phyloP scores from a whole-genome alignment of 805 yeast genomes.

The Blastobotrys americana region DNA sequence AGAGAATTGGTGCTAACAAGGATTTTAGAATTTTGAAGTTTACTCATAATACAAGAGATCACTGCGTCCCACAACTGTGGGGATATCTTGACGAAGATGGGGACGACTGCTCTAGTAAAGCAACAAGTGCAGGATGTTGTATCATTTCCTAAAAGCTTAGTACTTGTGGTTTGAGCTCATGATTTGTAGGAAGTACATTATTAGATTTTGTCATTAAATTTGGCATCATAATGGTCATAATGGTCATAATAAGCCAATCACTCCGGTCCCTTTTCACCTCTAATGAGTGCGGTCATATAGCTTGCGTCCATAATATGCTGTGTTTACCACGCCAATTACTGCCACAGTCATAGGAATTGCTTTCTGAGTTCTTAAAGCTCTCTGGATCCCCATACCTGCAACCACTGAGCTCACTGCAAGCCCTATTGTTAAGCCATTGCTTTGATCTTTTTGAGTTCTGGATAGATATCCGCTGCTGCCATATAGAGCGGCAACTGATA shows the following conservation, averaged over 20 bases:
- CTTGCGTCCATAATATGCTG: constrained; percentile 50
- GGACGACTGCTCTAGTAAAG: background rate
- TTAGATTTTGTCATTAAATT: too few relatives aligned
- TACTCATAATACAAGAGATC: constrained; percentile 10
- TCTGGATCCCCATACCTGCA: constrained; percentile 61
- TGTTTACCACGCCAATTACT: constrained; percentile 53
- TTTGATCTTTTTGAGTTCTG: constrained; percentile 48
- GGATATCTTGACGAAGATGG: constrained; percentile 12
- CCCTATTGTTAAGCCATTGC: constrained; percentile 76
- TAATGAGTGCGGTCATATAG: constrained; percentile 1
- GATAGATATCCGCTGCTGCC: constrained; percentile 53
- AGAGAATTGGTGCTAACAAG: too few relatives aligned
- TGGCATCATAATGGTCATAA: constrained; percentile 9
- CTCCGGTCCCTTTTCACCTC: constrained; percentile 1
- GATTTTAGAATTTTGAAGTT: constrained; percentile 12
- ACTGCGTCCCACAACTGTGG: constrained; percentile 11
- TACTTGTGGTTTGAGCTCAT: too few relatives aligned
- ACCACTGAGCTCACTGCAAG: constrained; percentile 62
- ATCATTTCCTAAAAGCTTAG: constrained; percentile 4
- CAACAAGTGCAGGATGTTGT: constrained; percentile 2
- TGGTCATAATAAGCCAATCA: background rate
- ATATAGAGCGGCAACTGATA: constrained; percentile 32
- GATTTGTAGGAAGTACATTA: too few relatives aligned
- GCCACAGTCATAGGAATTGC: constrained; percentile 69
- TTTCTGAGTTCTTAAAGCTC: constrained; percentile 57